A percentile compares a stretch with the other conserved stretches of the same genome.
Evolutionary conservation across 495 filamentous ascomycete genomes (phyloP).

Genomic region (Aspergillus nanangensis): DNA sequence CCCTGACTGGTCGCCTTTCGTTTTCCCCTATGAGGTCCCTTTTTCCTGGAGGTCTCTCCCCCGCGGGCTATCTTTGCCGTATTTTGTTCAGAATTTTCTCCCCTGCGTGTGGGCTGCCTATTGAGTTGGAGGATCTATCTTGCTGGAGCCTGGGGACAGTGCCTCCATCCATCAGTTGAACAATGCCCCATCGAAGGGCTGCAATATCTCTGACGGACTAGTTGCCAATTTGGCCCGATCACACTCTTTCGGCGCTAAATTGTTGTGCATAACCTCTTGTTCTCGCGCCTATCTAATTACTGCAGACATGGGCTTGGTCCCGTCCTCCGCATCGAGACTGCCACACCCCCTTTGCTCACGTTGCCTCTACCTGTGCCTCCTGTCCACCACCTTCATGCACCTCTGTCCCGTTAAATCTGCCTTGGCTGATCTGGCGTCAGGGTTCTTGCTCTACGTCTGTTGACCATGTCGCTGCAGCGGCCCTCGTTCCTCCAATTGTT

Average conservation of each 20-base stretch:
- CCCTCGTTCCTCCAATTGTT: slow-evolving; percentile 24
- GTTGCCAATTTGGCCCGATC: slow-evolving; percentile 19
- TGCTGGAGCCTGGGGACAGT: background rate
- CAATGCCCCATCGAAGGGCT: background rate
- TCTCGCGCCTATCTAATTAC: slow-evolving; percentile 20
- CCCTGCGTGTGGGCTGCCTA: background rate
- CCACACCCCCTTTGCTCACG: slow-evolving; percentile 11
- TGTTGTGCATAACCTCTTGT: slow-evolving; percentile 16
- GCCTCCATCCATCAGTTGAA: background rate
- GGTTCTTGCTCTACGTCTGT: slow-evolving; percentile 17
- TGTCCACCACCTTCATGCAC: slow-evolving; percentile 25
- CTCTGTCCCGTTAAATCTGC: slow-evolving; percentile 28
- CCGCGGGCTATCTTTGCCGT: no score
- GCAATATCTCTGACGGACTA: background rate
- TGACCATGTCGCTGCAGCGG: slow-evolving; percentile 21
- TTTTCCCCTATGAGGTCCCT: slow-evolving; percentile 3
- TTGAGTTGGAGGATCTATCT: background rate
- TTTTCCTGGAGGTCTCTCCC: background rate
- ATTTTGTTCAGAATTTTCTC: no score
- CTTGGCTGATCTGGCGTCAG: slow-evolving; percentile 33
- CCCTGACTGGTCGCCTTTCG: slow-evolving; percentile 3
- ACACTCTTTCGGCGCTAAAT: slow-evolving; percentile 33
- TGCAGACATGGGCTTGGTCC: slow-evolving; percentile 30
- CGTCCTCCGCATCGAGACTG: slow-evolving; percentile 22
- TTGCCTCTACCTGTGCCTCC: slow-evolving; percentile 8